Percentiles rank a stretch among this genome's conserved stretches.
Evolutionary conservation across 306 rosid genomes (phyloP).

Genomic region (Dryas alaskensis): DNA sequence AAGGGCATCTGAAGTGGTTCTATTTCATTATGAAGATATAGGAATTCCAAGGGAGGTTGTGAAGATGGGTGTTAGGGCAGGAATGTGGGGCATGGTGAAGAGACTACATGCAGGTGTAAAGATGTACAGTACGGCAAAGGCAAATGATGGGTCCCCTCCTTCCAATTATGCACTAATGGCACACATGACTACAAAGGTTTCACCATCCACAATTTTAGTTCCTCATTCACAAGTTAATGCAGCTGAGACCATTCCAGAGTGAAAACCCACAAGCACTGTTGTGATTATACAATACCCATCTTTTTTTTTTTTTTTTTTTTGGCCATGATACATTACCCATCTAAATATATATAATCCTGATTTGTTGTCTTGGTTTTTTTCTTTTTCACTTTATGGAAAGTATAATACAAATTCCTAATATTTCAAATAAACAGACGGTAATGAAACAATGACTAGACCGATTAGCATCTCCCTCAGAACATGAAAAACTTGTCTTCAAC

Average conservation of each 20-base stretch:
- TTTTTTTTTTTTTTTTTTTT: too few relatives aligned
- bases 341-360: too few relatives aligned
- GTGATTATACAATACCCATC: too few relatives aligned
- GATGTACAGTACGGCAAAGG: background rate
- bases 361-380: too few relatives aligned
- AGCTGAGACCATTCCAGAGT: background rate
- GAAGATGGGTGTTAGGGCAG: conserved; percentile 17
- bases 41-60: conserved; percentile 12
- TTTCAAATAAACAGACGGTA: too few relatives aligned
- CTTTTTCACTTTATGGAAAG: too few relatives aligned
- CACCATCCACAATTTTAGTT: conserved; percentile 6
- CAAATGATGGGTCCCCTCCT: background rate
- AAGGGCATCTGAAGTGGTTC: conserved; percentile 14
- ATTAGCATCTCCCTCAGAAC: conserved; percentile 15
- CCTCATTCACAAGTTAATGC: background rate
- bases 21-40: conserved; percentile 11
- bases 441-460: too few relatives aligned
- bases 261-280: background rate
- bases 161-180: conserved; percentile 3
- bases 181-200: background rate
- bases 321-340: too few relatives aligned
- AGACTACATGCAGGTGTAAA: background rate
- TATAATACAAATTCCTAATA: too few relatives aligned
- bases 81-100: conserved; percentile 19
- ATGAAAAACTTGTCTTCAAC: background rate